These are phyloP conservation scores for Malus hybrid DNA, from an alignment of 331 rosid genomes.

Conservation along the genomic window DNA sequence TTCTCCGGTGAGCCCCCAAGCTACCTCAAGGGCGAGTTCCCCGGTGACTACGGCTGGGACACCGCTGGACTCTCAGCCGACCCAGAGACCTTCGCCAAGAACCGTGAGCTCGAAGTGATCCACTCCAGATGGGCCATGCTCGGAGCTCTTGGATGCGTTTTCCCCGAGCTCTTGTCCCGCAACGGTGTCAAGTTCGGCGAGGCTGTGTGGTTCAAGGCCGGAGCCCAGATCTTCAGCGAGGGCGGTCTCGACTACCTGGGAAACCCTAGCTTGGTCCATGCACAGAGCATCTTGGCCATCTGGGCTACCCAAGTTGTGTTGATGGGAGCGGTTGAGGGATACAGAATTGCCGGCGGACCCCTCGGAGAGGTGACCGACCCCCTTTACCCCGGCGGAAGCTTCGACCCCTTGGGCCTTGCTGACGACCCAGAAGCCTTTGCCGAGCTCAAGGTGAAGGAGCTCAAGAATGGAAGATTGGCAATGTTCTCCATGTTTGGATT, in stretches of 20 bases:
- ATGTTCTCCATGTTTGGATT: slow-evolving; percentile 88
- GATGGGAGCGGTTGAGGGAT: slow-evolving; percentile 90
- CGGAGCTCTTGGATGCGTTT: slow-evolving; percentile 71
- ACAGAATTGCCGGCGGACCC: slow-evolving; percentile 82
- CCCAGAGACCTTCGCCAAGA: slow-evolving; percentile 74
- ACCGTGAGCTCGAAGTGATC: slow-evolving; percentile 74
- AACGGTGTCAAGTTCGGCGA: slow-evolving; percentile 82
- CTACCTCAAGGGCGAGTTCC: slow-evolving; percentile 68
- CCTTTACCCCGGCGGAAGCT: too few species aligned
- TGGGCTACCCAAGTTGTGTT: slow-evolving; percentile 71
- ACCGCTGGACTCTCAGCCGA: slow-evolving; percentile 84
- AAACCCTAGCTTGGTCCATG: slow-evolving; percentile 80
- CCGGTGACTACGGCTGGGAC: slow-evolving; percentile 89
- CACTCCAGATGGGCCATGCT: slow-evolving; percentile 90
- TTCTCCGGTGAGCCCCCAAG: slow-evolving; percentile 74
- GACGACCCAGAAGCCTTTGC: too few species aligned
- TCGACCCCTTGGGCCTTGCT: too few species aligned
- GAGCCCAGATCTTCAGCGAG: slow-evolving; percentile 80
- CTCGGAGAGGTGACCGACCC: slow-evolving; percentile 55
- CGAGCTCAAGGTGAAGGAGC: too few species aligned
- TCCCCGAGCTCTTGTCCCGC: slow-evolving; percentile 78
- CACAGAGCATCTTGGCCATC: slow-evolving; percentile 84
- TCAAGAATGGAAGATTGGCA: slow-evolving; percentile 30
- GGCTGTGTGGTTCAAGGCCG: slow-evolving; percentile 93
- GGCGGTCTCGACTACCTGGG: slow-evolving; percentile 95